phyloP scores from a whole-genome alignment of 192 early-diverging fungal genomes.

The Bifiguratus adelaidae region DNA sequence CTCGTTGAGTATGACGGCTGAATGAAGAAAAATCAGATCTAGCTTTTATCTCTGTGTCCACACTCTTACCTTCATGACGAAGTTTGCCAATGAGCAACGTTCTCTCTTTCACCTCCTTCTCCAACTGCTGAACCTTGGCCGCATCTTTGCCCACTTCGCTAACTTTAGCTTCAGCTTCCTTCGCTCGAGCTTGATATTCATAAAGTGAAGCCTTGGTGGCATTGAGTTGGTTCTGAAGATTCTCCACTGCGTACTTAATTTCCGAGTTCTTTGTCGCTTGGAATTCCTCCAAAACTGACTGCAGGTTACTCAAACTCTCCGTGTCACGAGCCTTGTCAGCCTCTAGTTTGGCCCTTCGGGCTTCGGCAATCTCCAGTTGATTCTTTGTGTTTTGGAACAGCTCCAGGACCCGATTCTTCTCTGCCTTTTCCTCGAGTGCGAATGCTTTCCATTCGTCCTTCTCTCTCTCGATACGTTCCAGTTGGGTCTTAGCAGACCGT shows the following conservation, averaged over 20 bases:
- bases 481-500: constrained; percentile 35
- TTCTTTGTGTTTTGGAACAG: constrained; percentile 16
- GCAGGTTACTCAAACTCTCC: constrained; percentile 65
- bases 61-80: constrained; percentile 51
- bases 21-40: neutral
- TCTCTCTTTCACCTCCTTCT: constrained; percentile 60
- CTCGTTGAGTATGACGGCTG: constrained; percentile 76
- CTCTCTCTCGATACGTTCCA: constrained; percentile 48
- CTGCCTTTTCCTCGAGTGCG: constrained; percentile 45
- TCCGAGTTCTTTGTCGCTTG: constrained; percentile 52
- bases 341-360: constrained; percentile 27
- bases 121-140: constrained; percentile 28
- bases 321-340: constrained; percentile 38
- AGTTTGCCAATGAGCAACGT: constrained; percentile 67
- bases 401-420: constrained; percentile 36
- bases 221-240: constrained; percentile 37
- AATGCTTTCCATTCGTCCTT: constrained; percentile 45
- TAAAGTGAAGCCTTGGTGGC: constrained; percentile 25
- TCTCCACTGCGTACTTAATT: constrained; percentile 32
- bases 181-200: constrained; percentile 45
- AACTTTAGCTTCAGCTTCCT: constrained; percentile 38
- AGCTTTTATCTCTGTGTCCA: neutral
- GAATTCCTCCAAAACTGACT: constrained; percentile 79
- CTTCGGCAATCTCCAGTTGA: constrained; percentile 38
- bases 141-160: neutral